Conservation (phyloP, 345 rosid genomes). For the Erysimum cheiranthoides region DNA sequence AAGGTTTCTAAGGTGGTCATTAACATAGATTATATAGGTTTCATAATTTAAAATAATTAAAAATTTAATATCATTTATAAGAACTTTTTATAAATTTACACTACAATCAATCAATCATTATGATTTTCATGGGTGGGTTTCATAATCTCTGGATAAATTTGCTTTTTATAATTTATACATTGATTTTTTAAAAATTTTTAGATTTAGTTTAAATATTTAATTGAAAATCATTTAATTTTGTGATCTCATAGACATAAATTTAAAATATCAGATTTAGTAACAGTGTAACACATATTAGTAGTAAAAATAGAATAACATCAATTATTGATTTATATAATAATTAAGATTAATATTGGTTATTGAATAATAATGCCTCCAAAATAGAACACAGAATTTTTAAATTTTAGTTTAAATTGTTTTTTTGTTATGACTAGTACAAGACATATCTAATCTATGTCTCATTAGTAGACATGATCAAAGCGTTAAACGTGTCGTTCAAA, state of each 20-base stretch:
- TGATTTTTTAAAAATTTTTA: too few species aligned
- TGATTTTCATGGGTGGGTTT: not conserved
- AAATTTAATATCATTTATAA: not conserved
- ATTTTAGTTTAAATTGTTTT: not conserved
- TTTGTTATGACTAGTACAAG: constrained; percentile 3
- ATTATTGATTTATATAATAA: not conserved
- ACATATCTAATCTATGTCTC: constrained; percentile 37
- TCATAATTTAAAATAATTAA: not conserved
- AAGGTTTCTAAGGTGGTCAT: not conserved
- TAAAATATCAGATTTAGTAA: not conserved
- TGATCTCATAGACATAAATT: not conserved
- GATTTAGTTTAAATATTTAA: not conserved
- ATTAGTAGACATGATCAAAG: constrained; percentile 16
- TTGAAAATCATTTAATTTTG: not conserved
- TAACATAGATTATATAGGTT: constrained; percentile 10
- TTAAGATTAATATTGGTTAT: not conserved
- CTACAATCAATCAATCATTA: not conserved
- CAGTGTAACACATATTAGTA: not conserved
- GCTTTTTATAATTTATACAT: too few species aligned
- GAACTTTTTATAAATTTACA: not conserved
- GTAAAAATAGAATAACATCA: not conserved
- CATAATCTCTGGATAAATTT: constrained; percentile 10
- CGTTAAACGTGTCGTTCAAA: constrained; percentile 31
- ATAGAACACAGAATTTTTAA: not conserved
- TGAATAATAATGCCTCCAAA: constrained; percentile 13